Base-by-base conservation (phyloP, 2,329 filamentous ascomycete genomes). In the Elsinoe ampelina region DNA sequence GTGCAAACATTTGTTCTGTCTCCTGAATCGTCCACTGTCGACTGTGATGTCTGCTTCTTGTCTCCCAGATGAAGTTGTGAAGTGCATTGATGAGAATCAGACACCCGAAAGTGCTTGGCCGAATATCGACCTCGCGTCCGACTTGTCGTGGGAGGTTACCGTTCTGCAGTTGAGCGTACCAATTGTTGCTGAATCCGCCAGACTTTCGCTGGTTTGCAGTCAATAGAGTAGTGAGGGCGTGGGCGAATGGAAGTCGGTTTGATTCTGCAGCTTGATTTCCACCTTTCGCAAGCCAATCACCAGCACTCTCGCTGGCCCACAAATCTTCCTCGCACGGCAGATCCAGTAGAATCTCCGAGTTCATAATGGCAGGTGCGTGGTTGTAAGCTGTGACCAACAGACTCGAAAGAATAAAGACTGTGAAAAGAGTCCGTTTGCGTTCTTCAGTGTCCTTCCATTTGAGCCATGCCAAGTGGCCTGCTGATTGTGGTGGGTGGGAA, bases 11-110 rank as follows among this genome's bases (percentile, higher is more conserved):
- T 61, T 90, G 89, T 63, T 97, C 91, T 0, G 89, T 95, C 71
- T 97, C 92, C 62, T 92, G 86, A 34, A 85, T 83, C 1, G 90
- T 95, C 92, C 92, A 96, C 50, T 89, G 78, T 60, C 89, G 85
- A 63, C 87, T 90, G 64, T 91, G 85, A 64, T 96, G 91, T 54
- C 90, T 80, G 71, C 95, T 91, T 20, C 92, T 81, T 0, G 91
- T 96, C 72, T 97, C 92, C 93, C 93, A 97, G 43, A 97, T 96
- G 70, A 95, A 96, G 64, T 96, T 96, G 73, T 97, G 93, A 20
- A 97, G 77, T 2, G 93, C 91, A 67, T 95, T 92, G 68, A 97
- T 96, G 61, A 98, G 74, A 5, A 96, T 80, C 30, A 96, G 77
- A 68, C 90, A 95, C 7, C 92, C 93, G 68, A 95, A 95, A 0